Percentiles rank a stretch among this genome's conserved stretches.
Evolutionary conservation across 2,329 filamentous ascomycete genomes (phyloP).

Genomic region (Corynespora cassiicola): DNA sequence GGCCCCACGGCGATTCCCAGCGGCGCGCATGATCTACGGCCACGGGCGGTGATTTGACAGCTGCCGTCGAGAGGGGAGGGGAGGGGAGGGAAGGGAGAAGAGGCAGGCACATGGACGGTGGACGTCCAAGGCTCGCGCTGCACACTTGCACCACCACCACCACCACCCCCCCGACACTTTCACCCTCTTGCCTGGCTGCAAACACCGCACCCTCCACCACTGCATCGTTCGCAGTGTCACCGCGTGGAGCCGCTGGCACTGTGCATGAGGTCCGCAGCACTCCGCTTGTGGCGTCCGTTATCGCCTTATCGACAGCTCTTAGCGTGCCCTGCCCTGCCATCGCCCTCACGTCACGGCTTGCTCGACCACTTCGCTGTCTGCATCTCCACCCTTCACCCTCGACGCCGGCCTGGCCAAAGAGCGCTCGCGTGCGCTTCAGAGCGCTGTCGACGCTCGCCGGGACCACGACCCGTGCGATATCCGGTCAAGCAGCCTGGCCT

Average conservation of each 20-base stretch:
- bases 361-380: no score
- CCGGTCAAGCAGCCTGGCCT: no score
- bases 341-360: conserved; percentile 29
- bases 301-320: conserved; percentile 15
- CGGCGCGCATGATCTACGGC: conserved; percentile 27
- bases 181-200: conserved; percentile 1
- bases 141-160: no score
- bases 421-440: no score
- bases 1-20: conserved; percentile 8
- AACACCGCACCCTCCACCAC: conserved; percentile 11
- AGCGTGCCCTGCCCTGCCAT: conserved; percentile 18
- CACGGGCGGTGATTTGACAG: conserved; percentile 2
- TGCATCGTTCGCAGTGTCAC: no score
- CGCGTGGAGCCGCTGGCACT: no score
- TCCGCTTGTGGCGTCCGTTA: conserved; percentile 32
- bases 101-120: not conserved
- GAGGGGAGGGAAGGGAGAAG: not conserved
- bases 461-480: no score
- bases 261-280: no score
- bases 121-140: not conserved
- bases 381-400: no score
- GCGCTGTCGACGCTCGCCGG: not conserved
- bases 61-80: conserved; percentile 13
- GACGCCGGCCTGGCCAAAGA: not conserved
- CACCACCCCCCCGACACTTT: not conserved